Evolutionary conservation across 2,329 filamentous ascomycete genomes (phyloP).

Genomic region (Coniochaeta sp.): DNA sequence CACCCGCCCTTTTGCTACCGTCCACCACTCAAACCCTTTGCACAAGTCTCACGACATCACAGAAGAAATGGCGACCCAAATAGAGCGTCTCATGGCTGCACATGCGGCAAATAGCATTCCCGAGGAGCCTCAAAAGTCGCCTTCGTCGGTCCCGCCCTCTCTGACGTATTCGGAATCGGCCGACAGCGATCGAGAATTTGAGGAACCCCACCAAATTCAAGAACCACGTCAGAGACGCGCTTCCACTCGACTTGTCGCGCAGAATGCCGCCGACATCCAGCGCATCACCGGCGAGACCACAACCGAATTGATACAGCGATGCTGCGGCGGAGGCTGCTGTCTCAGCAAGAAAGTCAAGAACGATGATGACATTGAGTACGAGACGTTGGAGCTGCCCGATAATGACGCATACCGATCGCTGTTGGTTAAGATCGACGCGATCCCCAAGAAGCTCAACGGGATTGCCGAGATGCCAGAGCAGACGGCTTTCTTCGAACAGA

Average conservation of each 20-base stretch:
- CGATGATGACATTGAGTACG: slow-evolving; percentile 40
- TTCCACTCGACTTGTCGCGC: slow-evolving; percentile 60
- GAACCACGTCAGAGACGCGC: slow-evolving; percentile 51
- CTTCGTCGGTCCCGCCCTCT: slow-evolving; percentile 49
- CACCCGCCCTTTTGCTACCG: background rate
- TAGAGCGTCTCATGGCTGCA: slow-evolving; percentile 31
- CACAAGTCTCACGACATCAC: slow-evolving; percentile 18
- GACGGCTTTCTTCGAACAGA: slow-evolving; percentile 61
- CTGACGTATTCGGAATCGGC: slow-evolving; percentile 56
- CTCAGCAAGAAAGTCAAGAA: slow-evolving; percentile 36
- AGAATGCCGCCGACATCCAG: slow-evolving; percentile 54
- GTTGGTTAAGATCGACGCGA: slow-evolving; percentile 64
- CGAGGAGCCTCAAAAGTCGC: slow-evolving; percentile 27
- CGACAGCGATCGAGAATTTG: slow-evolving; percentile 42
- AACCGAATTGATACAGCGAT: slow-evolving; percentile 52
- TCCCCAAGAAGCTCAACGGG: slow-evolving; percentile 67
- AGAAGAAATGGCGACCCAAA: slow-evolving; percentile 23
- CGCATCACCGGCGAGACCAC: slow-evolving; percentile 58
- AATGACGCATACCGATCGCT: slow-evolving; percentile 81
- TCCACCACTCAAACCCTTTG: background rate
- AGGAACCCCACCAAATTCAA: slow-evolving; percentile 36
- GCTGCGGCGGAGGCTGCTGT: slow-evolving; percentile 59
- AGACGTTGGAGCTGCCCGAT: slow-evolving; percentile 55
- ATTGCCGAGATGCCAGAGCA: slow-evolving; percentile 66
- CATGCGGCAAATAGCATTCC: slow-evolving; percentile 33